These are phyloP conservation scores for Alternaria brassicae DNA, from an alignment of 2,329 filamentous ascomycete genomes.

Conservation along the genomic window DNA sequence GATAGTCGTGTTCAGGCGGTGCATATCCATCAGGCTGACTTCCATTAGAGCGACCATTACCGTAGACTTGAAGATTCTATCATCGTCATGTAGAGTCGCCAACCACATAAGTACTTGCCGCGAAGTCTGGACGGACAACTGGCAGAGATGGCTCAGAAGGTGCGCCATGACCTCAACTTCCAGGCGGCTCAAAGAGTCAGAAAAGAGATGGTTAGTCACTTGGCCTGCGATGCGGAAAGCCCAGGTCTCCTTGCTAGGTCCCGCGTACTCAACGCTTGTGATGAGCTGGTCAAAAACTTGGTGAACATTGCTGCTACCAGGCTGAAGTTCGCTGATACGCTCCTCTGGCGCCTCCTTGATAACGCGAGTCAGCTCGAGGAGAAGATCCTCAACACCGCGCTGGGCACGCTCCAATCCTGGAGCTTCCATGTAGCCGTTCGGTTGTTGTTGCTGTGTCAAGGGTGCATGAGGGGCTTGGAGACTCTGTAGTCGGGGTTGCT, in stretches of 20 bases:
- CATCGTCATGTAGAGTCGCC: slow-evolving; percentile 61
- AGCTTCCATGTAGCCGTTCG: slow-evolving; percentile 67
- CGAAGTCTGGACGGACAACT: slow-evolving; percentile 64
- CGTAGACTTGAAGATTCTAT: slow-evolving; percentile 66
- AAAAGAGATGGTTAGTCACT: slow-evolving; percentile 64
- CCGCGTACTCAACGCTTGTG: slow-evolving; percentile 60
- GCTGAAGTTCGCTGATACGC: slow-evolving; percentile 63
- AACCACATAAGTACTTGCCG: slow-evolving; percentile 62
- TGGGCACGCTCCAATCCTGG: slow-evolving; percentile 47
- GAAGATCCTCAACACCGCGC: slow-evolving; percentile 61
- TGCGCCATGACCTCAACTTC: slow-evolving; percentile 70
- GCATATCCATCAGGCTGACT: slow-evolving; percentile 66
- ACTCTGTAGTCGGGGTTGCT: slow-evolving; percentile 54
- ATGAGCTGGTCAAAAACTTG: slow-evolving; percentile 66
- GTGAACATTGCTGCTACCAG: slow-evolving; percentile 60
- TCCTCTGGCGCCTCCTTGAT: slow-evolving; percentile 65
- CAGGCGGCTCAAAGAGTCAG: slow-evolving; percentile 61
- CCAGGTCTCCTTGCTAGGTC: slow-evolving; percentile 62
- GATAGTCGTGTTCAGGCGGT: slow-evolving; percentile 67
- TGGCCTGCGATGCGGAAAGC: slow-evolving; percentile 64
- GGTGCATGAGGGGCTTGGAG: slow-evolving; percentile 45
- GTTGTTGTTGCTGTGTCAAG: slow-evolving; percentile 56
- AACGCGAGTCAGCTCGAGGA: slow-evolving; percentile 64
- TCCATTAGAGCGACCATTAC: slow-evolving; percentile 68
- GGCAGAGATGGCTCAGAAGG: slow-evolving; percentile 67